phyloP scores from a whole-genome alignment of 2,329 filamentous ascomycete species.

The Xylariaceae sp. region DNA sequence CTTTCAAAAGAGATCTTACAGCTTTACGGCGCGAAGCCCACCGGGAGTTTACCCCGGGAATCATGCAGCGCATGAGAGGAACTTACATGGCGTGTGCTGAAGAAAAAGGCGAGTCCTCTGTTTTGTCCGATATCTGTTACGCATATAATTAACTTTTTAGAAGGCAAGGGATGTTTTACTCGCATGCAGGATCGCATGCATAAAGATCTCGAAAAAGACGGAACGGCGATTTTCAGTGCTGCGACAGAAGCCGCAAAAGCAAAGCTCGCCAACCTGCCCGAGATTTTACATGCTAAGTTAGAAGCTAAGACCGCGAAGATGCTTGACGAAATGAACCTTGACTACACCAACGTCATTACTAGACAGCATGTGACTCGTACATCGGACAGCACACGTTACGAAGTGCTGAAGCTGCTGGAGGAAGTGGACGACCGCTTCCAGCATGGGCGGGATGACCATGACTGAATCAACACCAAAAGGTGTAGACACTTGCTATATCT shows the following conservation, averaged over 20 bases:
- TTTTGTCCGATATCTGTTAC: background rate
- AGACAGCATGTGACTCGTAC: background rate
- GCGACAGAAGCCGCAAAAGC: background rate
- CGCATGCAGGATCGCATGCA: slow-evolving; percentile 18
- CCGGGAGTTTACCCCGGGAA: slow-evolving; percentile 8
- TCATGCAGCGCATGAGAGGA: slow-evolving; percentile 7
- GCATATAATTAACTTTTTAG: background rate
- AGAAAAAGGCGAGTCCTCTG: slow-evolving; percentile 10
- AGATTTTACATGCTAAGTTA: slow-evolving; percentile 6
- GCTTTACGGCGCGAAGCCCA: slow-evolving; percentile 14
- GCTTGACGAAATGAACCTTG: slow-evolving; percentile 7
- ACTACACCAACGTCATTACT: slow-evolving; percentile 17
- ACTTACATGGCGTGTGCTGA: slow-evolving; percentile 9
- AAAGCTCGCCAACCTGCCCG: slow-evolving; percentile 6
- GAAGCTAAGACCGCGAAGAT: slow-evolving; percentile 3
- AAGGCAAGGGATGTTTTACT: slow-evolving; percentile 22
- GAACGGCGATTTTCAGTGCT: slow-evolving; percentile 1
- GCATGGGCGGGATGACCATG: background rate
- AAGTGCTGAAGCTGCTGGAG: slow-evolving; percentile 9
- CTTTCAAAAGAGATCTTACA: slow-evolving; percentile 3
- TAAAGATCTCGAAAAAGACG: slow-evolving; percentile 1
- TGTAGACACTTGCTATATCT: too few relatives aligned
- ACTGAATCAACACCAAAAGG: background rate
- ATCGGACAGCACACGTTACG: slow-evolving; percentile 4
- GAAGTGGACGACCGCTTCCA: slow-evolving; percentile 16